A percentile compares a stretch with the other conserved stretches of the same genome.
Evolutionary conservation across 495 filamentous ascomycete genomes (phyloP).

Genomic region (Aspergillus saccharolyticus): DNA sequence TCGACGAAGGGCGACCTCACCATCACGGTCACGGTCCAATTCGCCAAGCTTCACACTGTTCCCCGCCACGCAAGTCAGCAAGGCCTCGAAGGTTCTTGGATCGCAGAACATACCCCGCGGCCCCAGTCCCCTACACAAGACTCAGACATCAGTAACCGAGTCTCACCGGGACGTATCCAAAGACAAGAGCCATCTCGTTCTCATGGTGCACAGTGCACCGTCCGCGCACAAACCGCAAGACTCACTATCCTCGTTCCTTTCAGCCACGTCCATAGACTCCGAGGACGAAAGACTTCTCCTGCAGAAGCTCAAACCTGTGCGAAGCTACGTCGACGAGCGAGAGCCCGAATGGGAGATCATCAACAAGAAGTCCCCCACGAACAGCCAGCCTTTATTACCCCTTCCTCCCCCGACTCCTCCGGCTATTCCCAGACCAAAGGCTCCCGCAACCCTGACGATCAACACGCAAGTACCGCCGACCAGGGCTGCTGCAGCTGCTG

Average conservation of each 20-base stretch:
- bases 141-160: slow-evolving; percentile 7
- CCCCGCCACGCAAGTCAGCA: slow-evolving; percentile 44
- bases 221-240: slow-evolving; percentile 11
- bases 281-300: slow-evolving; percentile 17
- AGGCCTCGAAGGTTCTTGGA: slow-evolving; percentile 33
- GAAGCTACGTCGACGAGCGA: slow-evolving; percentile 12
- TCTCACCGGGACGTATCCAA: neutral
- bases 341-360: slow-evolving; percentile 27
- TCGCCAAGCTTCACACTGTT: slow-evolving; percentile 63
- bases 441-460: slow-evolving; percentile 9
- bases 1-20: slow-evolving; percentile 54
- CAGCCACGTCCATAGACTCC: slow-evolving; percentile 16
- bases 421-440: neutral
- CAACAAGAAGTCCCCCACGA: slow-evolving; percentile 11
- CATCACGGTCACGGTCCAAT: slow-evolving; percentile 47
- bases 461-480: slow-evolving; percentile 13
- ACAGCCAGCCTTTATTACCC: neutral
- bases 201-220: slow-evolving; percentile 10
- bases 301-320: slow-evolving; percentile 16
- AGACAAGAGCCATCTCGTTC: slow-evolving; percentile 14
- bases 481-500: neutral
- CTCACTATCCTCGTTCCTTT: slow-evolving; percentile 21
- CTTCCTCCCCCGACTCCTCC: neutral
- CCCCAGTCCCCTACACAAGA: slow-evolving; percentile 38
- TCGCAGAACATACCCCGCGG: slow-evolving; percentile 35